Conservation (phyloP, 129 eudicot species). For the Apium graveolens region DNA sequence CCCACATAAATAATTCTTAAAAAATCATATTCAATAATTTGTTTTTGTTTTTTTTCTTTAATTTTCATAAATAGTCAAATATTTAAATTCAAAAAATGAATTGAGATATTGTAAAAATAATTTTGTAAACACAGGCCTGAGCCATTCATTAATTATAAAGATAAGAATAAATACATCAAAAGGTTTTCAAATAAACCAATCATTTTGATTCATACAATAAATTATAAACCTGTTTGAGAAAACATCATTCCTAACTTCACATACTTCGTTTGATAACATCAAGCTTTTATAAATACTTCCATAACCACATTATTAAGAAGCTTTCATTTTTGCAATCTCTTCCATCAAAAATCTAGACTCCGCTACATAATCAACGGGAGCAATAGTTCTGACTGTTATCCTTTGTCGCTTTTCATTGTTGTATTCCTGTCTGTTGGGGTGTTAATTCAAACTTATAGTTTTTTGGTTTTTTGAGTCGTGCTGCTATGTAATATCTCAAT, state of each 20-base stretch:
- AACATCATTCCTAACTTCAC: not conserved
- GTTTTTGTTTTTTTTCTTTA: too few relatives aligned
- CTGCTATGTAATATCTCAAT: too few relatives aligned
- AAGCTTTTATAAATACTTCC: not conserved
- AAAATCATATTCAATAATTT: too few relatives aligned
- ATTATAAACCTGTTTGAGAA: not conserved
- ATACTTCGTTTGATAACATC: not conserved
- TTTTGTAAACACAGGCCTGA: too few relatives aligned
- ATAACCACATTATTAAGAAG: slow-evolving; percentile 16
- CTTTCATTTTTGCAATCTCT: slow-evolving; percentile 58
- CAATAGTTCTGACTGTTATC: slow-evolving; percentile 59
- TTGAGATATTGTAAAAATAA: too few relatives aligned
- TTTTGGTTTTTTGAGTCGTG: too few relatives aligned
- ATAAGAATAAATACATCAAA: slow-evolving; percentile 1
- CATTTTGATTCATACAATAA: not conserved
- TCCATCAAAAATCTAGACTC: slow-evolving; percentile 66
- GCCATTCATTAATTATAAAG: not conserved
- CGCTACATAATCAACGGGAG: slow-evolving; percentile 72
- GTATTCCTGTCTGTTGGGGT: slow-evolving; percentile 57
- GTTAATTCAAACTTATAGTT: too few relatives aligned
- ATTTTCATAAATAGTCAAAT: too few relatives aligned
- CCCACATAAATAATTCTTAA: too few relatives aligned
- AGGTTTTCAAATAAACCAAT: not conserved
- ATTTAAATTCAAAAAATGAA: too few relatives aligned
- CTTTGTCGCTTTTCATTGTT: slow-evolving; percentile 76